Conservation (phyloP, 371 early-diverging fungal species). For the Mucor piriformis region DNA sequence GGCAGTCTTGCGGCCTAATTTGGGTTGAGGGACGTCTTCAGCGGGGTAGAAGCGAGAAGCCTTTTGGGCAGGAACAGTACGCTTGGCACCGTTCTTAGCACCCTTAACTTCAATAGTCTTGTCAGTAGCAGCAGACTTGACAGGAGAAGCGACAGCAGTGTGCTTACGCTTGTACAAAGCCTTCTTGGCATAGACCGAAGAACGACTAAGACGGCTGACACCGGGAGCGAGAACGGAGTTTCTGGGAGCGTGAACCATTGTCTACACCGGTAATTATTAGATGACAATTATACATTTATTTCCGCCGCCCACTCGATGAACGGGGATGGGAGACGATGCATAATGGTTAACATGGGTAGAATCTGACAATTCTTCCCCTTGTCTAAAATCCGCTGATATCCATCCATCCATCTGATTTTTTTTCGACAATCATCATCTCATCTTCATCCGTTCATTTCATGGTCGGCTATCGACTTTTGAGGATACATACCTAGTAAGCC, state of each 20-base stretch:
- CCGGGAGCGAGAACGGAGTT: conserved; percentile 82
- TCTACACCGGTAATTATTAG: conserved; percentile 4
- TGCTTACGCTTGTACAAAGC: conserved; percentile 82
- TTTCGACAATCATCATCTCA: not conserved
- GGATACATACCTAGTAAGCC: not conserved
- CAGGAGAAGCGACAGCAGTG: conserved; percentile 53
- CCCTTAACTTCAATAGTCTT: conserved; percentile 78
- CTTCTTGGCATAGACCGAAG: conserved; percentile 77
- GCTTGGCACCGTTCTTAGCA: conserved; percentile 83
- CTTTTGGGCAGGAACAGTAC: conserved; percentile 73
- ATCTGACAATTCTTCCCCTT: too few relatives aligned
- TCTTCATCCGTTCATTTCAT: not conserved
- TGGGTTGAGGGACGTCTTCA: conserved; percentile 79
- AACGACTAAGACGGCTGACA: conserved; percentile 76
- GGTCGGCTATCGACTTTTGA: not conserved
- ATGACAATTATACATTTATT: too few relatives aligned
- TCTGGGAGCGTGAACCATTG: conserved; percentile 56
- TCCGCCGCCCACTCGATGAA: too few relatives aligned
- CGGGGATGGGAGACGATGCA: too few relatives aligned
- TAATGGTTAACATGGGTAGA: too few relatives aligned
- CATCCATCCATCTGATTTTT: not conserved
- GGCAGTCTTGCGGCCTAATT: conserved; percentile 81
- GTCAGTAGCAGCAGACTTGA: conserved; percentile 57
- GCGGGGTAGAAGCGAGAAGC: conserved; percentile 85
- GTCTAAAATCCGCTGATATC: not conserved